Evolutionary conservation across 2,329 filamentous ascomycete genomes (phyloP).

Genomic region (Chrysoporthe austroafricana): DNA sequence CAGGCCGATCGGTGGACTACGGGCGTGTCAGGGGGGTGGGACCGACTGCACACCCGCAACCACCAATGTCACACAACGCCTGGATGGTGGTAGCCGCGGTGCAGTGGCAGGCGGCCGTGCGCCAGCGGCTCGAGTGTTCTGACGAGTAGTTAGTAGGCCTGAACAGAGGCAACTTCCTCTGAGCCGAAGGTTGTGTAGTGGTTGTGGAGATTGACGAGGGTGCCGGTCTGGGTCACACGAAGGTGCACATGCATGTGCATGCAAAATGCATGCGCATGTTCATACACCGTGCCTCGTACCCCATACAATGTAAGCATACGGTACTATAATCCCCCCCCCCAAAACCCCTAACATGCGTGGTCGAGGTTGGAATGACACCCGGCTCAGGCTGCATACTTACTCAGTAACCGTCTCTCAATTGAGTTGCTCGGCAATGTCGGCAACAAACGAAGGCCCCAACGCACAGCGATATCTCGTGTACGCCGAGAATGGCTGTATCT

Average conservation of each 20-base stretch:
- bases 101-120: not conserved
- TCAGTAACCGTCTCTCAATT: no score
- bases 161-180: not conserved
- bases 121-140: not conserved
- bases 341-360: not conserved
- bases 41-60: not conserved
- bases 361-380: not conserved
- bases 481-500: not conserved
- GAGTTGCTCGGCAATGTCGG: no score
- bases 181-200: not conserved
- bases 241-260: not conserved
- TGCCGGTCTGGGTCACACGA: not conserved
- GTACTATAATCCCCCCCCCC: not conserved
- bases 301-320: not conserved
- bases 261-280: not conserved
- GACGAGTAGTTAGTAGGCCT: not conserved
- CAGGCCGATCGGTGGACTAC: not conserved
- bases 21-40: conserved; percentile 19
- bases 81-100: not conserved
- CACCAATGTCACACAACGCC: not conserved
- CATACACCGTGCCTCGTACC: not conserved
- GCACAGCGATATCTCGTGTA: not conserved
- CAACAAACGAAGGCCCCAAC: no score
- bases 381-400: not conserved
- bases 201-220: not conserved